Conservation (phyloP, 768 basidiomycete species). For the Mycena olivaceomarginata region DNA sequence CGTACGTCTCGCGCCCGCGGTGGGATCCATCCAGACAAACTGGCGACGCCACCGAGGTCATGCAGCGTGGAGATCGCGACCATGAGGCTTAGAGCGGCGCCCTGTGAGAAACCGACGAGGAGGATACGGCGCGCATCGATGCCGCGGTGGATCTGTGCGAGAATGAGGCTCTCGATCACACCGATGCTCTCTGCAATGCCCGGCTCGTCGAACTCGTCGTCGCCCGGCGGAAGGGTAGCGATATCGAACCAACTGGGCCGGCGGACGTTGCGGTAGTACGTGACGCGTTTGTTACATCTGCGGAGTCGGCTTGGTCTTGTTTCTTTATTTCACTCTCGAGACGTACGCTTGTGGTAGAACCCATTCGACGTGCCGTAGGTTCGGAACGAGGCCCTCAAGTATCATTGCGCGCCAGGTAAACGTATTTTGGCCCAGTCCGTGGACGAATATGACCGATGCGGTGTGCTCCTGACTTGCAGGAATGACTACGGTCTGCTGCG, state of each 20-base stretch:
- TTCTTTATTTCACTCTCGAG: neutral
- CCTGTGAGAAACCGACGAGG: constrained; percentile 67
- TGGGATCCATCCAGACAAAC: constrained; percentile 68
- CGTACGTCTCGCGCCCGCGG: constrained; percentile 56
- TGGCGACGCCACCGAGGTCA: constrained; percentile 65
- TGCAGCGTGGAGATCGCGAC: constrained; percentile 62
- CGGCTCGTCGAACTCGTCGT: constrained; percentile 59
- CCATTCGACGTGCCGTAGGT: constrained; percentile 64
- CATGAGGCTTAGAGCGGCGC: constrained; percentile 62
- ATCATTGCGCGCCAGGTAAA: constrained; percentile 59
- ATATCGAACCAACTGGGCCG: constrained; percentile 68
- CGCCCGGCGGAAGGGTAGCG: constrained; percentile 57
- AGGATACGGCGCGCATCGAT: constrained; percentile 59
- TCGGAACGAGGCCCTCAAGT: constrained; percentile 56
- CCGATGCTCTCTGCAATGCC: constrained; percentile 58
- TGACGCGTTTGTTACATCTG: constrained; percentile 54
- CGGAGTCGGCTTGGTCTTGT: constrained; percentile 22
- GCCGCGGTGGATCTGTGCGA: constrained; percentile 59
- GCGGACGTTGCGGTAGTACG: constrained; percentile 50
- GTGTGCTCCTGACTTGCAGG: constrained; percentile 64
- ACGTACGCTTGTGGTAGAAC: constrained; percentile 66
- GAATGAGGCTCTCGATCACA: constrained; percentile 59
- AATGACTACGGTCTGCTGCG: constrained; percentile 43
- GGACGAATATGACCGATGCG: constrained; percentile 84
- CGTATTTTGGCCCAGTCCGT: constrained; percentile 67